Evolutionary conservation across 805 yeast genomes (phyloP).

Genomic region (Pichia membranifaciens): DNA sequence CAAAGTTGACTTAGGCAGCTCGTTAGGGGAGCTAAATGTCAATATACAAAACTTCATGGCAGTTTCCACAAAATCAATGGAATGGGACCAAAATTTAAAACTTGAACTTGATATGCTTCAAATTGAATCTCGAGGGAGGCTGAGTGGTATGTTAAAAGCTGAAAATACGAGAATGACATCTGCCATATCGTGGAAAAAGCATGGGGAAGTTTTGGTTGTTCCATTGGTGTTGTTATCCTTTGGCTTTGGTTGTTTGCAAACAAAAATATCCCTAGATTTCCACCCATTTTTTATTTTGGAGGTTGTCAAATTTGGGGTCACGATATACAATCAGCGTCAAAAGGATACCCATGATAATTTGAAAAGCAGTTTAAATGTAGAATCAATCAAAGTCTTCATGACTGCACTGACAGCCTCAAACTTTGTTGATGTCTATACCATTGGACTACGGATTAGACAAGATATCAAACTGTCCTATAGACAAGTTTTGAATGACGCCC

Average conservation of each 20-base stretch:
- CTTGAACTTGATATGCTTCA: slow-evolving; percentile 49
- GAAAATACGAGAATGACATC: slow-evolving; percentile 50
- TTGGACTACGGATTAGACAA: slow-evolving; percentile 63
- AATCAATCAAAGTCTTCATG: slow-evolving; percentile 52
- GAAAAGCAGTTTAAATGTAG: slow-evolving; percentile 44
- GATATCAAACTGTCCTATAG: slow-evolving; percentile 68
- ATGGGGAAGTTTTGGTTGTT: slow-evolving; percentile 37
- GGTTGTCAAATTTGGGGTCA: slow-evolving; percentile 42
- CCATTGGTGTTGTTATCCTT: slow-evolving; percentile 65
- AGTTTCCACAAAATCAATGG: slow-evolving; percentile 55
- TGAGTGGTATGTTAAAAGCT: slow-evolving; percentile 62
- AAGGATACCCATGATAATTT: slow-evolving; percentile 56
- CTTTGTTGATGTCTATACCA: slow-evolving; percentile 67
- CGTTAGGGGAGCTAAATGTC: slow-evolving; percentile 63
- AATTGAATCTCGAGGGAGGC: slow-evolving; percentile 65
- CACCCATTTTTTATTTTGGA: slow-evolving; percentile 72
- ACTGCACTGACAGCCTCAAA: slow-evolving; percentile 87
- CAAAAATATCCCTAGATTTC: slow-evolving; percentile 72
- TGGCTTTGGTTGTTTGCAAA: slow-evolving; percentile 48
- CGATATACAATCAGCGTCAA: slow-evolving; percentile 54
- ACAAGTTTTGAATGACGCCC: slow-evolving; percentile 65
- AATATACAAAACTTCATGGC: slow-evolving; percentile 60
- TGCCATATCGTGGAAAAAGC: slow-evolving; percentile 64
- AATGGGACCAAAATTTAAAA: slow-evolving; percentile 67
- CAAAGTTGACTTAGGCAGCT: slow-evolving; percentile 73